These are phyloP conservation scores for Senna siamea DNA, from an alignment of 306 rosid genomes.

Conservation along the genomic window DNA sequence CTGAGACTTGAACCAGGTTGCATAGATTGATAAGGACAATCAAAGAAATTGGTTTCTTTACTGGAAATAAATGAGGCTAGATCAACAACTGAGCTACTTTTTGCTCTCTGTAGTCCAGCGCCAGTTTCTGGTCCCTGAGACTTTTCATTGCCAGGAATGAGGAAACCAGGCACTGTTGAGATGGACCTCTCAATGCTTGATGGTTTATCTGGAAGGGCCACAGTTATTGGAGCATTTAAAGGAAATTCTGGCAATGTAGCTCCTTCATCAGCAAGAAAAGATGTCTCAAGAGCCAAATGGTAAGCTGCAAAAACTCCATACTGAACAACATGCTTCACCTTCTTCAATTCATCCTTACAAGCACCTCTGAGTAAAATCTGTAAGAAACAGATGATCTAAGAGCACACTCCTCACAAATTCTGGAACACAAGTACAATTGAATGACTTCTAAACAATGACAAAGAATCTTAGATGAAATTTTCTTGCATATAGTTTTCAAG, in stretches of 20 bases:
- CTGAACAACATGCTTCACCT: constrained; percentile 63
- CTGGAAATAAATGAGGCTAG: not conserved
- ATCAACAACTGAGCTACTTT: not conserved
- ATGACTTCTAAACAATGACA: not conserved
- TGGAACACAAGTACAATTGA: not conserved
- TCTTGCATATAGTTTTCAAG: not conserved
- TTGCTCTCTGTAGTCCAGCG: not conserved
- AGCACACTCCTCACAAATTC: not conserved
- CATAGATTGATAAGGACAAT: not conserved
- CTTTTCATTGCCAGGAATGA: not conserved
- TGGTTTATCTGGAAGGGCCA: not conserved
- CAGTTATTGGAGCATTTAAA: not conserved
- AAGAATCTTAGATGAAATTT: not conserved
- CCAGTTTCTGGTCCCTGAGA: not conserved
- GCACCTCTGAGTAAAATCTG: constrained; percentile 78
- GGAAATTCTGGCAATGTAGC: constrained; percentile 64
- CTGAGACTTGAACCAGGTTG: not conserved
- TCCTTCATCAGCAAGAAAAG: constrained; percentile 79
- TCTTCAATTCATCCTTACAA: constrained; percentile 37
- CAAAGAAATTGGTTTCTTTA: not conserved
- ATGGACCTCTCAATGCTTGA: not conserved
- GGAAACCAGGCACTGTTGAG: constrained; percentile 7
- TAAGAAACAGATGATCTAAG: not conserved
- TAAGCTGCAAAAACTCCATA: constrained; percentile 83
- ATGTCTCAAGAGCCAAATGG: constrained; percentile 77